phyloP scores from a whole-genome alignment of 495 filamentous ascomycete genomes.

The Recurvomyces mirabilis region DNA sequence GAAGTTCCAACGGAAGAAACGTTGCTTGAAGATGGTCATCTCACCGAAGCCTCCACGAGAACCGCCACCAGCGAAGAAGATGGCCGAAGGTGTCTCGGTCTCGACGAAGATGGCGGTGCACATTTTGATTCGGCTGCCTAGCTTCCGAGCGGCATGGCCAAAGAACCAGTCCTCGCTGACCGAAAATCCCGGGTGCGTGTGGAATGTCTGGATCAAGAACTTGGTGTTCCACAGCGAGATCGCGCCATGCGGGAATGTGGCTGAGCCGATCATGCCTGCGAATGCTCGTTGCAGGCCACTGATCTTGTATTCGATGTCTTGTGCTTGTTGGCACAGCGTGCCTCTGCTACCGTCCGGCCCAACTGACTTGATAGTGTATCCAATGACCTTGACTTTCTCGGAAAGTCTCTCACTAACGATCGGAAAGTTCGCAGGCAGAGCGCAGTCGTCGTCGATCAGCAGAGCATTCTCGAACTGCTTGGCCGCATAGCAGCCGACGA shows the following conservation, averaged over 20 bases:
- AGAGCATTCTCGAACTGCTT: slow-evolving; percentile 35
- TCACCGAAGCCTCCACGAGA: slow-evolving; percentile 40
- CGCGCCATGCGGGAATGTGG: slow-evolving; percentile 37
- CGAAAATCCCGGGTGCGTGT: slow-evolving; percentile 36
- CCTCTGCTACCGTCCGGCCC: slow-evolving; percentile 27
- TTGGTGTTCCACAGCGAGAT: slow-evolving; percentile 37
- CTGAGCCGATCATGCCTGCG: slow-evolving; percentile 34
- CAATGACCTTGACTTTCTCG: slow-evolving; percentile 32
- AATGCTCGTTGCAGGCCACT: slow-evolving; percentile 36
- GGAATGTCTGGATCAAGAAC: slow-evolving; percentile 34
- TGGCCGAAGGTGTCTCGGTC: slow-evolving; percentile 35
- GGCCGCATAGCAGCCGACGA: slow-evolving; percentile 37
- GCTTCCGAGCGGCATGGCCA: slow-evolving; percentile 34
- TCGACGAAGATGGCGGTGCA: slow-evolving; percentile 40
- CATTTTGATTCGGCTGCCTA: slow-evolving; percentile 40
- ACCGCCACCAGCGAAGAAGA: slow-evolving; percentile 32
- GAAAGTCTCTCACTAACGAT: slow-evolving; percentile 34
- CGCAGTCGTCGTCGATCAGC: slow-evolving; percentile 40
- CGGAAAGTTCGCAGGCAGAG: slow-evolving; percentile 35
- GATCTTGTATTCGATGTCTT: slow-evolving; percentile 38
- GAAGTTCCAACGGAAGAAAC: slow-evolving; percentile 41
- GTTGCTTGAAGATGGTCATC: slow-evolving; percentile 40
- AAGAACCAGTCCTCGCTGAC: slow-evolving; percentile 41
- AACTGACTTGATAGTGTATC: slow-evolving; percentile 37
- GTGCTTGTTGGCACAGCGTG: slow-evolving; percentile 36